Evolutionary conservation across 2,329 filamentous ascomycete genomes (phyloP), one percentile per base, ranked within the genome.

Genomic region (Rutstroemia sp.): DNA sequence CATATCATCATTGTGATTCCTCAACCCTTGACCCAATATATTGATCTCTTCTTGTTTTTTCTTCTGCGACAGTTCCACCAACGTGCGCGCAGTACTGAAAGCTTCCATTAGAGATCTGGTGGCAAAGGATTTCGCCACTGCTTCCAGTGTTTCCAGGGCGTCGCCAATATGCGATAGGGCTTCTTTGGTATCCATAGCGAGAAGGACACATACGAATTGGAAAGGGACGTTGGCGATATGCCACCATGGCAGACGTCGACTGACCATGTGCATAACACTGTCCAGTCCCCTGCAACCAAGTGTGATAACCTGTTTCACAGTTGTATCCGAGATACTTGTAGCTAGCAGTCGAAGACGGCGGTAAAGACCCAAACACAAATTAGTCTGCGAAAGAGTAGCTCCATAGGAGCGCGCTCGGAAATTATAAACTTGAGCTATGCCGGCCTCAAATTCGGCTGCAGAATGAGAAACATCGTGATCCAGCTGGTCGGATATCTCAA

Each of bases 201-300:
- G 52, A 3, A 66, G 58, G 9, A 66, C 56, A 25, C 62, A 64
- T 8, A 63, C 49, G 25, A 59, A 56, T 23, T 65, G 63, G 25
- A 65, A 64, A 5, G 63, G 61, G 1, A 56, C 58, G 12, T 59
- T 51, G 9, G 62, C 56, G 5, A 65, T 44, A 49, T 62, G 61
- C 62, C 63, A 66, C 64, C 63, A 66, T 9, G 58, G 59, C 7
- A 62, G 57, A 2, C 46, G 39, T 52, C 52, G 47, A 4, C 12
- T 57, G 7, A 41, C 48, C 21, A 66, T 58, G 30, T 53, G 60
- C 21, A 46, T 60, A 0, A 56, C 59, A 8, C 48, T 61, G 41
- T 61, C 57, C 10, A 64, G 47, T 27, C 60, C 61, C 14, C 38
- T 42, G 2, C n/a, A 9, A 12, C 52, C 23, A 10, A 49, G 7